Evolutionary conservation across 2,329 filamentous ascomycete genomes (phyloP).

Genomic region (Penicillium psychrosexuale): DNA sequence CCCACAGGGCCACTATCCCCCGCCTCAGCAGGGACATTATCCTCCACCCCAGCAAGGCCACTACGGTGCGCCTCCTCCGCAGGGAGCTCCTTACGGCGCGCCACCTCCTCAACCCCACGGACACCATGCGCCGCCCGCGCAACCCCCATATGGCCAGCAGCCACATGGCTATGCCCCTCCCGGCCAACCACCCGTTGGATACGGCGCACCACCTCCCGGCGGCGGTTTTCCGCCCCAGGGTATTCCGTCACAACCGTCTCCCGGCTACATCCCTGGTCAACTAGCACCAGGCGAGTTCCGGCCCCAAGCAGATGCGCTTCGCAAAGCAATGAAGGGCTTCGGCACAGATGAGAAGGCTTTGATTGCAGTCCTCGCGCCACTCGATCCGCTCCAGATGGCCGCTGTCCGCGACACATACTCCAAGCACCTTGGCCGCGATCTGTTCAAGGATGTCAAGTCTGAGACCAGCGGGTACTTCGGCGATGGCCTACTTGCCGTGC

Average conservation of each 20-base stretch:
- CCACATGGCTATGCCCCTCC: slow-evolving; percentile 16
- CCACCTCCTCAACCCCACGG: slow-evolving; percentile 29
- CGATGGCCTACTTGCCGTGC: slow-evolving; percentile 69
- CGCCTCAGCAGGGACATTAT: slow-evolving; percentile 28
- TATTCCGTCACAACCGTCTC: slow-evolving; percentile 61
- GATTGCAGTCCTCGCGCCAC: slow-evolving; percentile 65
- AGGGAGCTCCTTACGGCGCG: slow-evolving; percentile 36
- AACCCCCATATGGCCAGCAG: slow-evolving; percentile 36
- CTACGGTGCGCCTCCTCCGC: slow-evolving; percentile 22
- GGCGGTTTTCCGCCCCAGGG: slow-evolving; percentile 32
- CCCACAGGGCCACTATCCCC: slow-evolving; percentile 26
- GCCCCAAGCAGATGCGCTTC: slow-evolving; percentile 66
- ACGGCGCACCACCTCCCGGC: slow-evolving; percentile 28
- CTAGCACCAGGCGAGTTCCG: slow-evolving; percentile 64
- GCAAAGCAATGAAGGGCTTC: slow-evolving; percentile 87
- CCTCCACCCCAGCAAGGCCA: slow-evolving; percentile 33
- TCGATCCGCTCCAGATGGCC: slow-evolving; percentile 75
- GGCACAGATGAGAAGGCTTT: slow-evolving; percentile 81
- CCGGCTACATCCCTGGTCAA: slow-evolving; percentile 72
- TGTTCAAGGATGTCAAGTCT: slow-evolving; percentile 71
- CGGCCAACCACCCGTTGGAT: slow-evolving; percentile 18
- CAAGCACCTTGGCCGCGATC: slow-evolving; percentile 61
- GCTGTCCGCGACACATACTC: slow-evolving; percentile 66
- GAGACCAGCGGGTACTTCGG: slow-evolving; percentile 75
- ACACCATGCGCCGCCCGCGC: slow-evolving; percentile 23